Evolutionary conservation across 2,329 filamentous ascomycete species (phyloP).

Genomic region (Alternaria sp.): DNA sequence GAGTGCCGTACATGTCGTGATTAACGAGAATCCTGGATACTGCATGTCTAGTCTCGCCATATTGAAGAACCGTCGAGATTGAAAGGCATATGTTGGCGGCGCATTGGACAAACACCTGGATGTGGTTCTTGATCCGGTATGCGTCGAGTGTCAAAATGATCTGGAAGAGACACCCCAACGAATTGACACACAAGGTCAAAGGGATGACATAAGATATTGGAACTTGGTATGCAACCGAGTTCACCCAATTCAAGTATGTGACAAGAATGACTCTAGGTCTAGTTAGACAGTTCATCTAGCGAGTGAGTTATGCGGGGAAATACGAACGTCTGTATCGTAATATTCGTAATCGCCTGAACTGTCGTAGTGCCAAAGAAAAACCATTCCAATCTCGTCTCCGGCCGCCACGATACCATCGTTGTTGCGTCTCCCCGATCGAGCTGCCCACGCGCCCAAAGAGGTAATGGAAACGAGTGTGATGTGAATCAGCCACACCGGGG

Average conservation of each 20-base stretch:
- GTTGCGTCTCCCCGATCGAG: neutral
- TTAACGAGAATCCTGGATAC: neutral
- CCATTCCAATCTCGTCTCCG: conserved; percentile 18
- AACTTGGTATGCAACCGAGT: conserved; percentile 24
- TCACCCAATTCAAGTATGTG: conserved; percentile 25
- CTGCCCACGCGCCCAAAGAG: neutral
- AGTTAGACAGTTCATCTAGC: neutral
- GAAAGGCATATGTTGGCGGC: conserved; percentile 27
- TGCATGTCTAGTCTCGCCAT: conserved; percentile 14
- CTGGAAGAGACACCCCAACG: conserved; percentile 29
- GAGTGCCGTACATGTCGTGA: neutral
- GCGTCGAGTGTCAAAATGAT: conserved; percentile 30
- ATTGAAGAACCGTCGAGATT: conserved; percentile 25
- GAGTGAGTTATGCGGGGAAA: neutral
- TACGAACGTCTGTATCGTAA: conserved; percentile 22
- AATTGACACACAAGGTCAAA: conserved; percentile 20
- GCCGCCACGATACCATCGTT: conserved; percentile 6
- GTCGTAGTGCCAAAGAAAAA: conserved; percentile 21
- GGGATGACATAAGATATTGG: conserved; percentile 24
- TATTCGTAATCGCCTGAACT: conserved; percentile 17
- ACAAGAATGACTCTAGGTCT: conserved; percentile 16
- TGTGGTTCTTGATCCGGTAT: conserved; percentile 30
- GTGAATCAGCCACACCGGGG: neutral
- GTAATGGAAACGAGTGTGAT: neutral
- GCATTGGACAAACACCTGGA: conserved; percentile 30